A percentile compares a stretch with the other conserved stretches of the same genome.
These are phyloP conservation scores for Daldinia vernicosa DNA, from an alignment of 495 filamentous ascomycete species.

Conservation along the genomic window DNA sequence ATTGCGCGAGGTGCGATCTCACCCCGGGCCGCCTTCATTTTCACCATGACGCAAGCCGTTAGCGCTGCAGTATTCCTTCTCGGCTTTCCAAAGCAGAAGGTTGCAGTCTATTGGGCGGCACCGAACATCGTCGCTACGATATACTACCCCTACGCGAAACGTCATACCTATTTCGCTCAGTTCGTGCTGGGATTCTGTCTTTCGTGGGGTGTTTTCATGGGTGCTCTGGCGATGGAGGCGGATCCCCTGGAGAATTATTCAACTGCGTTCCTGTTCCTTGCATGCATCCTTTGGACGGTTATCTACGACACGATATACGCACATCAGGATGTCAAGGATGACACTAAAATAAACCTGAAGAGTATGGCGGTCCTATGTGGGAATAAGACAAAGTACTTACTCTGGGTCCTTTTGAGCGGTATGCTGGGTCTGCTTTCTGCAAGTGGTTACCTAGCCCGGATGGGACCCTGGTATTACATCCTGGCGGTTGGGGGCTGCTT, in stretches of 20 bases:
- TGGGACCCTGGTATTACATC: constrained; percentile 28
- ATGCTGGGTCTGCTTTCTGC: constrained; percentile 16
- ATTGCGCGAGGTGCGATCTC: constrained; percentile 49
- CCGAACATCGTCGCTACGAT: constrained; percentile 41
- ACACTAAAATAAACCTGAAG: constrained; percentile 51
- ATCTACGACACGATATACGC: constrained; percentile 60
- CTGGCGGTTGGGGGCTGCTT: constrained; percentile 23
- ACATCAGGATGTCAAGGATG: constrained; percentile 54
- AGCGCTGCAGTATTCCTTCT: constrained; percentile 35
- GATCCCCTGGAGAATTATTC: constrained; percentile 14
- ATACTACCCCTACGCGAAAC: constrained; percentile 53
- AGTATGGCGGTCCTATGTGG: constrained; percentile 48
- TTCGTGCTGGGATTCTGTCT: constrained; percentile 51
- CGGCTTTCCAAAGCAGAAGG: constrained; percentile 4
- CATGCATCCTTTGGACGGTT: constrained; percentile 44
- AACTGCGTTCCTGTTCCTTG: constrained; percentile 28
- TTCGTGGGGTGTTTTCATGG: constrained; percentile 44
- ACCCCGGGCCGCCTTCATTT: constrained; percentile 43
- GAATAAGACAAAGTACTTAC: constrained; percentile 26
- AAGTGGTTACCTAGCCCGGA: constrained; percentile 14
- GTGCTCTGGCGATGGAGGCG: constrained; percentile 16
- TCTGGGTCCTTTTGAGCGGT: constrained; percentile 15
- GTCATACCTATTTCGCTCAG: constrained; percentile 50
- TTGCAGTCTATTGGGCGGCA: constrained; percentile 25
- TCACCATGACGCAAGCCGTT: constrained; percentile 36